Base-by-base conservation (phyloP, 2,329 filamentous ascomycete genomes). In the Stemphylium beticola region DNA sequence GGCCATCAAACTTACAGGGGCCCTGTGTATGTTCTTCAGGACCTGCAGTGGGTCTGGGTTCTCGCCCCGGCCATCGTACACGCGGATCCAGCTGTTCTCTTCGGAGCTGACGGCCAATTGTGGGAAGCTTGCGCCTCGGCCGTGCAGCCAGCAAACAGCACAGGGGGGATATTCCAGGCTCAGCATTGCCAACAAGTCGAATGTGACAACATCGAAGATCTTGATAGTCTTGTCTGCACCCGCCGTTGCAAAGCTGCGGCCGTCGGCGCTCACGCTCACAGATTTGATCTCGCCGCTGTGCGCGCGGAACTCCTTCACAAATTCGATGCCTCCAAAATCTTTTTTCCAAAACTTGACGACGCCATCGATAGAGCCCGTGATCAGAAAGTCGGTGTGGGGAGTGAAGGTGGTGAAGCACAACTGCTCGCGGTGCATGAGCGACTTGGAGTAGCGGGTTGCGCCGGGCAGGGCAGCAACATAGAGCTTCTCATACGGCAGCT, bases 291-390 rank as follows among this genome's bases (percentile, higher is more conserved):
- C 91, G 46, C 91, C 91, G 53, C 85, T 83, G 77, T 99, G 96
- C 7, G 95, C 93, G 71, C 88, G 89, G 79, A 96, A 99, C 78
- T 99, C 93, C 78, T 99, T 99, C 48, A 98, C 93, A 71, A 99
- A 99, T 78, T 99, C 96, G 54, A 99, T 90, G 0, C 91, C 91
- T 31, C 91, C 87, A 1, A 86, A 88, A 61, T 90, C 85, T 79
- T 99, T 99, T 80, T 99, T 99, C 95, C 95, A 99, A 75, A 99
- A 99, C 76, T 99, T 99, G 65, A 98, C 93, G 0, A 93, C 89
- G n/a, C 96, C 96, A 72, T 99, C 95, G 38, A 91, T 79, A 0
- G 95, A 98, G 57, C 90, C 91, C 1, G 95, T 99, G 59, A 99
- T 95, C 33, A 99, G 82, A 72, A 99, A 99, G 65, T 98, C 95